Evolutionary conservation across 2,329 filamentous ascomycete species (phyloP).

Genomic region (Trichoderma afroharzianum): DNA sequence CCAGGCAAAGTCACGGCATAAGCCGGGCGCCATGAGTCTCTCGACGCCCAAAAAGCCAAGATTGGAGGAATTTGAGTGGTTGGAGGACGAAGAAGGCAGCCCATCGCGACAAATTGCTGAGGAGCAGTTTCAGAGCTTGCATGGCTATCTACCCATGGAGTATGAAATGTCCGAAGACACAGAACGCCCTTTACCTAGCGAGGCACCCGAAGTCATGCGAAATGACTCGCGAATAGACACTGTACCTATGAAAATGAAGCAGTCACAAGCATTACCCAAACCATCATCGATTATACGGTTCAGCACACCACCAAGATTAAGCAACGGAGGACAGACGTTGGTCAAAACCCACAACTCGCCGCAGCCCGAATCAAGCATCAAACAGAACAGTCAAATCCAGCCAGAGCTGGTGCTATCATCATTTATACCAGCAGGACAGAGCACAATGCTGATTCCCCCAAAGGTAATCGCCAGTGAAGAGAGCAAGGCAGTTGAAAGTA

Average conservation of each 20-base stretch:
- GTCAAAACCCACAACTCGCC: background rate
- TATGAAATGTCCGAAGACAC: background rate
- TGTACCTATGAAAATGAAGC: background rate
- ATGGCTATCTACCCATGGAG: slow-evolving; percentile 11
- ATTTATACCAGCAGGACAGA: background rate
- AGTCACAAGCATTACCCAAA: background rate
- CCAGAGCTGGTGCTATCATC: background rate
- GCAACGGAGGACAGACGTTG: background rate
- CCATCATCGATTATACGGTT: background rate
- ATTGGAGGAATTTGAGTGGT: slow-evolving; percentile 29
- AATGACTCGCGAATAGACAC: background rate
- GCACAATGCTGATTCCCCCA: background rate
- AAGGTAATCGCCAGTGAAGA: background rate
- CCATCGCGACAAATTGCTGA: slow-evolving; percentile 28
- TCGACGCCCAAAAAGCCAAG: slow-evolving; percentile 35
- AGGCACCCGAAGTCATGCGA: background rate
- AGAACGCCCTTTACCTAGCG: background rate
- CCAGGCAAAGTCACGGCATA: slow-evolving; percentile 25
- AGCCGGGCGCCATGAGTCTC: slow-evolving; percentile 33
- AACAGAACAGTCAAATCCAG: background rate
- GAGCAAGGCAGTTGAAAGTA: background rate
- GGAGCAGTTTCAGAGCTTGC: slow-evolving; percentile 21
- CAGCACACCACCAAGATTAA: background rate
- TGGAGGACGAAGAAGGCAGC: slow-evolving; percentile 30
- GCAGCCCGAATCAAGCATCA: background rate